These are phyloP conservation scores for Petunia hybrid DNA, from an alignment of 305 asterid species.

Conservation along the genomic window DNA sequence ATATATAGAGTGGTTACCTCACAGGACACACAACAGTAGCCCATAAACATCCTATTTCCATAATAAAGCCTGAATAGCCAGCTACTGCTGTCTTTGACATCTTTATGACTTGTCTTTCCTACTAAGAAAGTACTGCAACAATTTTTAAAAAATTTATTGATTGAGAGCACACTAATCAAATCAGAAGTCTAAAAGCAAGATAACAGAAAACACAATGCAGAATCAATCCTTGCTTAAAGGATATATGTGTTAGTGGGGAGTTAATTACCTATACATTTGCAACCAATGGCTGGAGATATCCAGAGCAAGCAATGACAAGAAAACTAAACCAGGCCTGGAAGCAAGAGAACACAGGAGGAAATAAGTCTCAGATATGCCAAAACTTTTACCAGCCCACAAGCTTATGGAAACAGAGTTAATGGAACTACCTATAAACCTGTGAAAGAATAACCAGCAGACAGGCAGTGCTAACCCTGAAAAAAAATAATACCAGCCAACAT, in stretches of 20 bases:
- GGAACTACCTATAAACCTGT: constrained; percentile 83
- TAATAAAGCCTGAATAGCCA: constrained; percentile 87
- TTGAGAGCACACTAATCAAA: not conserved
- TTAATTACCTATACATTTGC: constrained; percentile 93
- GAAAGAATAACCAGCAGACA: constrained; percentile 94
- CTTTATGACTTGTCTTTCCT: constrained; percentile 94
- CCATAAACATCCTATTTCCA: constrained; percentile 84
- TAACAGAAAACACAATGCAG: not conserved
- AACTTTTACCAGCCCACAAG: not conserved
- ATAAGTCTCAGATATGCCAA: constrained; percentile 29
- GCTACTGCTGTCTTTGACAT: constrained; percentile 90
- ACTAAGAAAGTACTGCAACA: constrained; percentile 79
- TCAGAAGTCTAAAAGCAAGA: constrained; percentile 5
- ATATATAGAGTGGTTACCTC: constrained; percentile 63
- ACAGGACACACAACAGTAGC: constrained; percentile 92
- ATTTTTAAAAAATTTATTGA: constrained; percentile 3
- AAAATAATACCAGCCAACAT: constrained; percentile 2
- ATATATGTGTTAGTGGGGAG: not conserved
- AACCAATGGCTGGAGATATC: constrained; percentile 98
- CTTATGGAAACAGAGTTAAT: constrained; percentile 18
- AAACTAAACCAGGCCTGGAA: constrained; percentile 54
- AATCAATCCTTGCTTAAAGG: not conserved
- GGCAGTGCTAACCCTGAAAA: constrained; percentile 92
- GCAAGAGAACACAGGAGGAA: constrained; percentile 11
- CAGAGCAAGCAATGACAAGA: constrained; percentile 69